A percentile compares a stretch with the other conserved stretches of the same genome.
Evolutionary conservation across 148 eudicot species (phyloP).

Genomic region (Camellia granthamiana): DNA sequence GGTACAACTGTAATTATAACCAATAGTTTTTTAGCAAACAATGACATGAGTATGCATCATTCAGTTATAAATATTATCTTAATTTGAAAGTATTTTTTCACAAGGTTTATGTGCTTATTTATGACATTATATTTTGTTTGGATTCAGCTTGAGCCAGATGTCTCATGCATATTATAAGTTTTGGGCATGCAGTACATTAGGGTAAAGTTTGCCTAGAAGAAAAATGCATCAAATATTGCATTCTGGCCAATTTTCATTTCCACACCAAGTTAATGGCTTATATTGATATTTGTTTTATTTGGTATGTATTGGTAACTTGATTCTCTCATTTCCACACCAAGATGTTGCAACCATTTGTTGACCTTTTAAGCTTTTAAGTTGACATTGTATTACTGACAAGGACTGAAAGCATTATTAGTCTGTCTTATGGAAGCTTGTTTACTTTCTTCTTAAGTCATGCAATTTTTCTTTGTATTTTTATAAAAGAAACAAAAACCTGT

Average conservation of each 20-base stretch:
- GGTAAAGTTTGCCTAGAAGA: background rate
- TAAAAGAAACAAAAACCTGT: background rate
- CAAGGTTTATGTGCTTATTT: background rate
- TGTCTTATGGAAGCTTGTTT: background rate
- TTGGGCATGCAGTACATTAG: background rate
- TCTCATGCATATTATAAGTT: background rate
- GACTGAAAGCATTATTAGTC: background rate
- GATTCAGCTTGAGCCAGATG: background rate
- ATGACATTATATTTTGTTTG: background rate
- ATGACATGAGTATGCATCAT: background rate
- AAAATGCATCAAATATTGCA: background rate
- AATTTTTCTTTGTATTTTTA: conserved; percentile 4
- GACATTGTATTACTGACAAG: background rate
- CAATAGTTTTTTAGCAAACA: background rate
- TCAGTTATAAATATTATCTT: background rate
- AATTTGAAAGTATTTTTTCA: background rate
- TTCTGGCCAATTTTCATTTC: background rate
- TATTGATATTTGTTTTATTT: background rate
- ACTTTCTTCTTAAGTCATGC: conserved; percentile 3
- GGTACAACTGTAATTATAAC: background rate
- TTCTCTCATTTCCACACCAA: background rate
- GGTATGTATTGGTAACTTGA: conserved; percentile 1
- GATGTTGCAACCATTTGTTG: background rate
- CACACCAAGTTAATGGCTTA: background rate
- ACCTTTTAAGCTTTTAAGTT: background rate